Conservation (phyloP, 2,329 filamentous ascomycete genomes). For the Penicillium sp. region DNA sequence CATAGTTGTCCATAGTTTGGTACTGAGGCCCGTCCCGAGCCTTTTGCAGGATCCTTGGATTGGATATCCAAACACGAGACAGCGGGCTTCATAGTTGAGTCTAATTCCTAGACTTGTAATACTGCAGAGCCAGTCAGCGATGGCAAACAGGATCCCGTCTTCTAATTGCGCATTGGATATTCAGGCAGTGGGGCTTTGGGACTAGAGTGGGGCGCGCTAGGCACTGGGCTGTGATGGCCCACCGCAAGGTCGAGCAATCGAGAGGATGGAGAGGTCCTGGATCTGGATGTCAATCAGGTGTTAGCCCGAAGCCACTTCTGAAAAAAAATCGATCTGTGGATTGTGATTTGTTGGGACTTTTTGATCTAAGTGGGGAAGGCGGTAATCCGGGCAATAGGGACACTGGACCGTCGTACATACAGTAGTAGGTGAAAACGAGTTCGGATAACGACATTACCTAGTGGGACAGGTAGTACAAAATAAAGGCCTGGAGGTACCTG, state of each 20-base stretch:
- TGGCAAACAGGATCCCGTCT: not conserved
- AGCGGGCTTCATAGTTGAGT: not conserved
- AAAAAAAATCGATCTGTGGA: constrained; percentile 8
- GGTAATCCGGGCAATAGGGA: constrained; percentile 16
- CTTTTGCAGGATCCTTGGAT: constrained; percentile 4
- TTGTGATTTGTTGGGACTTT: constrained; percentile 14
- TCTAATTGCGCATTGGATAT: not conserved
- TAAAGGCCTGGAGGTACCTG: not conserved
- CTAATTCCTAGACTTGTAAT: not conserved
- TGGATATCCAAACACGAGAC: not conserved
- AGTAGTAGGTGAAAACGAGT: constrained; percentile 1
- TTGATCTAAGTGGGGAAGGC: constrained; percentile 17
- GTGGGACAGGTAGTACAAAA: not conserved
- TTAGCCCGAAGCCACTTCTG: constrained; percentile 13
- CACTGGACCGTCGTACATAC: not conserved
- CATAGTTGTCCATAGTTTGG: constrained; percentile 27
- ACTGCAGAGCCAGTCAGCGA: not conserved
- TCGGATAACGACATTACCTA: not conserved
- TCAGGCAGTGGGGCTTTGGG: not conserved
- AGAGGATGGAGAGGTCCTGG: constrained; percentile 14
- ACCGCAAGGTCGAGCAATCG: constrained; percentile 14
- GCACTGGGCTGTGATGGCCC: constrained; percentile 18
- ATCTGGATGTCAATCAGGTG: not conserved
- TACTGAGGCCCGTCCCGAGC: constrained; percentile 31
- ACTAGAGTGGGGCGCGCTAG: constrained; percentile 9